Base-by-base conservation (phyloP, 371 early-diverging fungal species). In the Nematocida homosporus region DNA sequence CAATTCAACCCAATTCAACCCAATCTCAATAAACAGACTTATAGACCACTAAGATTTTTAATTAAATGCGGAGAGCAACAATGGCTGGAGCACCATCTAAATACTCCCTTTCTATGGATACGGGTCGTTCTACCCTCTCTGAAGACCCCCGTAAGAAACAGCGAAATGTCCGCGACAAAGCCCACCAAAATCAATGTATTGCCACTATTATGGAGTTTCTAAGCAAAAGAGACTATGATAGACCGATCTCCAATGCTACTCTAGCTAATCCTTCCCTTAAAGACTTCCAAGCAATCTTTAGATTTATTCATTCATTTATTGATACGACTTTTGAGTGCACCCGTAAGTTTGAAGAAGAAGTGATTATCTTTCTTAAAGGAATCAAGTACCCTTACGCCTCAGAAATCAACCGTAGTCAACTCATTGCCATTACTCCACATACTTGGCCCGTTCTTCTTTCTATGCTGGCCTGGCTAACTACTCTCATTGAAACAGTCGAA, bases 341-440 rank as follows among this genome's bases (percentile, higher is more conserved):
- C 13, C 85, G 86, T 61, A 88, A 86, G 78, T 89, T 92, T 79
- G 93, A 93, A 78, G 91, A 91, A 13, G 94, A 94, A 40, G 89
- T 90, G 8, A 86, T 89, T 29, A 68, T 79, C 2, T 84, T 93
- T 35, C 72, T 94, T 60, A 88, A 87, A 60, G 86, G 86, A 1
- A 84, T 93, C 63, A 91, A 89, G 67, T 94, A 94, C 79, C 95
- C 96, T 20, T 91, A 89, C 75, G 89, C 88, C n/a, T 89, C 89
- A 48, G 86, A 88, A 65, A 90, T 95, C 37, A 88, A 86, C 57
- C 89, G 89, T 82, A 89, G 90, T 59, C 88, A 90, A 20, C 83
- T 95, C 18, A 86, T 85, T 54, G 87, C 92, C 4, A 88, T 91
- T 29, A 87, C 91, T 2, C 86, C 88, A 57, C 90, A 93, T 66